Percentiles rank a stretch among this genome's conserved stretches.
phyloP scores from a whole-genome alignment of 129 eudicot species.

The Artemisia tridentata region DNA sequence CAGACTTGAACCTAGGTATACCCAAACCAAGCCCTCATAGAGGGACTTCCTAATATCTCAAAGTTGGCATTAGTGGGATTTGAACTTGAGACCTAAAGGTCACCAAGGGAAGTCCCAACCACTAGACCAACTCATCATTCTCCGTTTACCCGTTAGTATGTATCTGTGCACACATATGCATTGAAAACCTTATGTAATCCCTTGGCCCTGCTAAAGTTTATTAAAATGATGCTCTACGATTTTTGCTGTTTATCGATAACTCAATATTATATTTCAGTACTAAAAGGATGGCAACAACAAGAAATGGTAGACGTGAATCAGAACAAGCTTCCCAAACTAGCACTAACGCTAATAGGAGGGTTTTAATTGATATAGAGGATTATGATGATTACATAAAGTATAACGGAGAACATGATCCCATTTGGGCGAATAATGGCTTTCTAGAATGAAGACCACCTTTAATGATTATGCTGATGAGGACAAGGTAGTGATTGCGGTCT shows the following conservation, averaged over 20 bases:
- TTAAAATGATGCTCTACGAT: not conserved
- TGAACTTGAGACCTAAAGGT: too few species aligned
- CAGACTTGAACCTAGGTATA: too few species aligned
- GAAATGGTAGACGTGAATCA: not conserved
- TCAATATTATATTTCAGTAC: not conserved
- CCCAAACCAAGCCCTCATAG: too few species aligned
- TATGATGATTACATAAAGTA: not conserved
- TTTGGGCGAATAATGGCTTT: not conserved
- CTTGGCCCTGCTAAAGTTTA: not conserved
- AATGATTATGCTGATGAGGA: not conserved
- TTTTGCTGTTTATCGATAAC: not conserved
- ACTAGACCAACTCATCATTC: too few species aligned
- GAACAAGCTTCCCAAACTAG: too few species aligned
- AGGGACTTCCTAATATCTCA: too few species aligned
- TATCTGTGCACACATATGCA: too few species aligned
- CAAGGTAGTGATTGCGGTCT: too few species aligned
- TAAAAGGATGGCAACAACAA: not conserved
- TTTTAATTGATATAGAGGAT: not conserved
- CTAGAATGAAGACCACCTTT: not conserved
- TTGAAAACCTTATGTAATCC: not conserved
- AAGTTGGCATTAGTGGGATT: too few species aligned
- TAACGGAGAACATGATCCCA: not conserved
- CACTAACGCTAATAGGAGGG: not conserved
- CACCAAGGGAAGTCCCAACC: too few species aligned
- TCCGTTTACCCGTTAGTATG: not conserved